A percentile compares a stretch with the other conserved stretches of the same genome.
phyloP scores from a whole-genome alignment of 2,329 filamentous ascomycete species.

The Metarhizium album region DNA sequence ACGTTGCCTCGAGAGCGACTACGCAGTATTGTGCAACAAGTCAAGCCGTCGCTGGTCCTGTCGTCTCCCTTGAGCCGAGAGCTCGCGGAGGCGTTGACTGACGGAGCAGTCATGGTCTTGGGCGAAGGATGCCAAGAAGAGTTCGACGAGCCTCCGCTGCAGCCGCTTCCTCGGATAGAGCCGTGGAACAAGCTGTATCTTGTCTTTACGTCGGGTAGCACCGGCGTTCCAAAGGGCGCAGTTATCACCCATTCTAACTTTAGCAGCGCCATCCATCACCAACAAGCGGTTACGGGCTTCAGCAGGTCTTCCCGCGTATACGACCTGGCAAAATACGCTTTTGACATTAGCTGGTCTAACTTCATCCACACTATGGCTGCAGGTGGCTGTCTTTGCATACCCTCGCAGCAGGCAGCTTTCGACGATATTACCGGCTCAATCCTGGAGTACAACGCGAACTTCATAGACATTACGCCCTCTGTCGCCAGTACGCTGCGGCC shows the following conservation, averaged over 20 bases:
- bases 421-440: neutral
- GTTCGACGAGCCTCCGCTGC: neutral
- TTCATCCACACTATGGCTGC: constrained; percentile 37
- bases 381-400: constrained; percentile 39
- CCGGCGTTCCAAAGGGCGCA: constrained; percentile 12
- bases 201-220: constrained; percentile 9
- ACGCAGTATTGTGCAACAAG: constrained; percentile 7
- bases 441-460: neutral
- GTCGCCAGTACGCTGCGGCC: neutral
- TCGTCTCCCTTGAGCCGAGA: neutral
- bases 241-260: constrained; percentile 10
- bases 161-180: neutral
- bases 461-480: constrained; percentile 4
- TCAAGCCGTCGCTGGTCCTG: neutral
- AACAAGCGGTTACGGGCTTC: constrained; percentile 5
- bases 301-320: constrained; percentile 20
- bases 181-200: constrained; percentile 2
- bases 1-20: constrained; percentile 12
- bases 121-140: neutral
- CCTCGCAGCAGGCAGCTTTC: constrained; percentile 16
- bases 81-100: neutral
- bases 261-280: constrained; percentile 7
- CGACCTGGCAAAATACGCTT: constrained; percentile 36
- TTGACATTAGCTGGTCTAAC: constrained; percentile 38
- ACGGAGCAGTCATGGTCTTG: neutral